These are phyloP conservation scores for Excoecaria agallocha DNA, from an alignment of 345 rosid species.

Conservation along the genomic window DNA sequence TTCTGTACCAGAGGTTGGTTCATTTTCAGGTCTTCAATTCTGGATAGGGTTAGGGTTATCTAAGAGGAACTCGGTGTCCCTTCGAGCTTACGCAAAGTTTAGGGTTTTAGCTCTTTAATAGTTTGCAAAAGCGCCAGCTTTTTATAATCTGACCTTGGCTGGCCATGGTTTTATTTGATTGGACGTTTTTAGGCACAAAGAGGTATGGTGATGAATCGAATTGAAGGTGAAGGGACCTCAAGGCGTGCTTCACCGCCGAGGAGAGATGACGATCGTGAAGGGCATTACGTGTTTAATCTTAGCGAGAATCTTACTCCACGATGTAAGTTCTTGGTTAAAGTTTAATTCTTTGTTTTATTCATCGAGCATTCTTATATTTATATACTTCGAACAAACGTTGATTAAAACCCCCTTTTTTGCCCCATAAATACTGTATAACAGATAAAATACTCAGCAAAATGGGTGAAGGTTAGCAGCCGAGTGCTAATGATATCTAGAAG, in stretches of 20 bases:
- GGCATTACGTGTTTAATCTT: slow-evolving; percentile 60
- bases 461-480: slow-evolving; percentile 86
- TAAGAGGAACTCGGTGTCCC: neutral
- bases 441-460: slow-evolving; percentile 74
- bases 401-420: neutral
- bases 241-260: slow-evolving; percentile 49
- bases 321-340: slow-evolving; percentile 39
- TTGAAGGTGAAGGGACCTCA: slow-evolving; percentile 28
- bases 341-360: neutral
- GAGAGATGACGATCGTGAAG: slow-evolving; percentile 67
- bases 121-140: slow-evolving; percentile 3
- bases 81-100: slow-evolving; percentile 2
- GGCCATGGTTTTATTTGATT: slow-evolving; percentile 10
- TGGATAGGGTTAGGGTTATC: slow-evolving; percentile 22
- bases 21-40: slow-evolving; percentile 3
- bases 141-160: slow-evolving; percentile 30
- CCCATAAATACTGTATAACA: slow-evolving; percentile 19
- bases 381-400: neutral
- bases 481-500: slow-evolving; percentile 52
- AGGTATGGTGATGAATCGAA: slow-evolving; percentile 19
- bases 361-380: neutral
- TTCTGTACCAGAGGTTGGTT: slow-evolving; percentile 50
- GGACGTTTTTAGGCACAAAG: slow-evolving; percentile 50
- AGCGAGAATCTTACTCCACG: slow-evolving; percentile 77
- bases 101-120: slow-evolving; percentile 7